phyloP scores from a whole-genome alignment of 257 asterid species.

The Ilex asprella region DNA sequence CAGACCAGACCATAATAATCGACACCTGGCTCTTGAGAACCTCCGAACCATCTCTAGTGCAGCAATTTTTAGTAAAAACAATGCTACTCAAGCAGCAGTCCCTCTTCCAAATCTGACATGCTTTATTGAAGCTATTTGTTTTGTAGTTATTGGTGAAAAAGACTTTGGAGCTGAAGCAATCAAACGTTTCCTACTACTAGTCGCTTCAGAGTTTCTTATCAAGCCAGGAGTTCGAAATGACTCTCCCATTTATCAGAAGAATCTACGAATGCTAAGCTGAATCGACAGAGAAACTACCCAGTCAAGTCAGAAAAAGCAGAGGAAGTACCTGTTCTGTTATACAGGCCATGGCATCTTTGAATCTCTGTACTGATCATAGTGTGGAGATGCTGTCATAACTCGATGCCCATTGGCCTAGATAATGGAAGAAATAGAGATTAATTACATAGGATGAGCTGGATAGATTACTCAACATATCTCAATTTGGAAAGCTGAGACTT shows the following conservation, averaged over 20 bases:
- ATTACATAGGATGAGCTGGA: slow-evolving; percentile 2
- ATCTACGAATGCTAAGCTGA: too few relatives aligned
- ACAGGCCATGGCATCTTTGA: too few relatives aligned
- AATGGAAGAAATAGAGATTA: neutral
- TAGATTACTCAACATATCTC: neutral
- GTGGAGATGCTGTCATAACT: slow-evolving; percentile 86
- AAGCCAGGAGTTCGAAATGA: slow-evolving; percentile 20
- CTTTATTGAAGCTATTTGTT: slow-evolving; percentile 28
- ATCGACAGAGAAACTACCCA: neutral
- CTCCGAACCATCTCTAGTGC: slow-evolving; percentile 79
- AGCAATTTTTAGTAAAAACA: slow-evolving; percentile 65
- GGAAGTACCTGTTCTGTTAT: too few relatives aligned
- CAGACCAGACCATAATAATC: slow-evolving; percentile 69
- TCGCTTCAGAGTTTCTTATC: slow-evolving; percentile 33
- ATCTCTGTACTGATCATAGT: slow-evolving; percentile 90
- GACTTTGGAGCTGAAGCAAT: slow-evolving; percentile 42
- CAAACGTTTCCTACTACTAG: slow-evolving; percentile 28
- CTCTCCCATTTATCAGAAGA: slow-evolving; percentile 25
- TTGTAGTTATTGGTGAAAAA: slow-evolving; percentile 32
- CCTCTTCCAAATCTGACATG: slow-evolving; percentile 47
- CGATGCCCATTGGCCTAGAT: slow-evolving; percentile 74
- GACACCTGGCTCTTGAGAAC: slow-evolving; percentile 78
- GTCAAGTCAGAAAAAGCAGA: too few relatives aligned
- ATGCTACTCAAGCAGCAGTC: slow-evolving; percentile 42
- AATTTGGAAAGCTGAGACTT: neutral